Evolutionary conservation across 73 alveolate species (phyloP).

Genomic region (Blepharisma stoltei): DNA sequence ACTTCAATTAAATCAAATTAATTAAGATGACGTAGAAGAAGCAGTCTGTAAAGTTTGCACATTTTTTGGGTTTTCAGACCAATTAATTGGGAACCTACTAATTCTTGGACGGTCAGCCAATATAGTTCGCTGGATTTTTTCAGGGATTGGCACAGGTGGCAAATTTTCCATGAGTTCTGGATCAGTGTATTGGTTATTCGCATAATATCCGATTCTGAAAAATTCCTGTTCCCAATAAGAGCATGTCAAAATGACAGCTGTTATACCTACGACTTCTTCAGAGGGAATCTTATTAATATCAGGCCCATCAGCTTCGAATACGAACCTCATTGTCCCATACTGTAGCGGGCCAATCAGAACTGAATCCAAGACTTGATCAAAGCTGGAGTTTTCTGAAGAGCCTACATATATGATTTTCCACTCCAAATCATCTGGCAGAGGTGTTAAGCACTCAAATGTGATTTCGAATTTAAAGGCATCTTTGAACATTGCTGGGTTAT

Average conservation of each 20-base stretch:
- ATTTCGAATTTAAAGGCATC: constrained; percentile 83
- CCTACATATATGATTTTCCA: constrained; percentile 97
- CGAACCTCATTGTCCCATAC: constrained; percentile 85
- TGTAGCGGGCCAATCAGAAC: constrained; percentile 82
- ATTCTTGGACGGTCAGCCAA: constrained; percentile 93
- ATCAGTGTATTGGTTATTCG: constrained; percentile 86
- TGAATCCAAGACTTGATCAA: constrained; percentile 89
- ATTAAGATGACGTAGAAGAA: no score
- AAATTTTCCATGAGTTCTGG: constrained; percentile 89
- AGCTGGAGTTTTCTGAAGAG: constrained; percentile 78
- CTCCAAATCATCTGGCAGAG: constrained; percentile 66
- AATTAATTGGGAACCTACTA: constrained; percentile 89
- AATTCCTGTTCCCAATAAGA: constrained; percentile 88
- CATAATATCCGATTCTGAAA: constrained; percentile 97
- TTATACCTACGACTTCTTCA: constrained; percentile 86
- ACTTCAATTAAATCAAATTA: no score
- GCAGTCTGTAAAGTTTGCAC: no score
- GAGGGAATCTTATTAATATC: constrained; percentile 80
- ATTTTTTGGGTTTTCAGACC: constrained; percentile 47
- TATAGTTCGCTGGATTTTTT: constrained; percentile 76
- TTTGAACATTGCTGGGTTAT: constrained; percentile 76
- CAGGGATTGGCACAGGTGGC: constrained; percentile 77
- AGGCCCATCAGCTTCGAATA: constrained; percentile 88
- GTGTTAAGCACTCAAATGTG: constrained; percentile 78
- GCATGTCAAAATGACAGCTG: constrained; percentile 93